Evolutionary conservation across 129 eudicot genomes (phyloP).

Genomic region (Flaveria trinervia): DNA sequence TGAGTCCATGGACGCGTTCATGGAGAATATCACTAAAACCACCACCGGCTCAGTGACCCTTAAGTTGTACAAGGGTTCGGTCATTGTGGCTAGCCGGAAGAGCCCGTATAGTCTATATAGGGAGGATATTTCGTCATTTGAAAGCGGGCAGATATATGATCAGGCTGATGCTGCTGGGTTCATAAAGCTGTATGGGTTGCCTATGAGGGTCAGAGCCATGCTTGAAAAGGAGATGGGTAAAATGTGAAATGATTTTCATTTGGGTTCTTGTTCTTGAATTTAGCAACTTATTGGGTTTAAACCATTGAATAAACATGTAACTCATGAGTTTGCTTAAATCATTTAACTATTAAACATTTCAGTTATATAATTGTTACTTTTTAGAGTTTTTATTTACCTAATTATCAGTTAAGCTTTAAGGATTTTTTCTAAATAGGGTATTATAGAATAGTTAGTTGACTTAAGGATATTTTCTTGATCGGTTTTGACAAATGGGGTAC

Average conservation of each 20-base stretch:
- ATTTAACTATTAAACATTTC: background rate
- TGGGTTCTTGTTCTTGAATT: constrained; percentile 10
- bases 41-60: constrained; percentile 90
- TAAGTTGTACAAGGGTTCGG: constrained; percentile 89
- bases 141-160: constrained; percentile 82
- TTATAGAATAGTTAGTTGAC: no score
- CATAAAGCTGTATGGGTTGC: constrained; percentile 76
- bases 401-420: no score
- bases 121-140: constrained; percentile 91
- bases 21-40: constrained; percentile 75
- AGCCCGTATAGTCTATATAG: constrained; percentile 84
- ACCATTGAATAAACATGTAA: constrained; percentile 21
- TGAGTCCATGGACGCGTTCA: constrained; percentile 83
- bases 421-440: no score
- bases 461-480: no score
- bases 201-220: constrained; percentile 96
- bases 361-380: background rate
- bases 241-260: background rate
- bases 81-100: constrained; percentile 68
- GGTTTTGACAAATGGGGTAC: no score
- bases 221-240: constrained; percentile 71
- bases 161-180: constrained; percentile 99
- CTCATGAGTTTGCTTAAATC: background rate
- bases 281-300: constrained; percentile 6
- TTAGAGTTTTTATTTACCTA: background rate